phyloP scores from a whole-genome alignment of 768 basidiomycete genomes.

The Antrodiella citrinella region DNA sequence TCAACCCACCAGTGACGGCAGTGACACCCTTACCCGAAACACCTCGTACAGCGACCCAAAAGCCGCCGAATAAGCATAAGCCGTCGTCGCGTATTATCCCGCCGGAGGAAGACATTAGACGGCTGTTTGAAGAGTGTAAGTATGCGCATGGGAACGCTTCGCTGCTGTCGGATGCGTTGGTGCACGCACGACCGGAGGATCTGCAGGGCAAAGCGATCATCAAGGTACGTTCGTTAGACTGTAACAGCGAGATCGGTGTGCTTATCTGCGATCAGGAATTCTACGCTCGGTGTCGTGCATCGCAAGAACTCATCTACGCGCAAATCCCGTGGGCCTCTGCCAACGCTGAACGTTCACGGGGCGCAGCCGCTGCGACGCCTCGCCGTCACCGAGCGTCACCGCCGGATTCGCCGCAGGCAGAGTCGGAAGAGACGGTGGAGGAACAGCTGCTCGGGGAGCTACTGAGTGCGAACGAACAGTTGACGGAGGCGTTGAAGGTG shows the following conservation, averaged over 20 bases:
- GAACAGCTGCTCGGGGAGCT: slow-evolving; percentile 69
- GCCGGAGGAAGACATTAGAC: slow-evolving; percentile 75
- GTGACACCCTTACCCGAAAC: not conserved
- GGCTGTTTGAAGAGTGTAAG: slow-evolving; percentile 79
- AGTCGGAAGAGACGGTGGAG: slow-evolving; percentile 42
- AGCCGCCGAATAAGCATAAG: slow-evolving; percentile 12
- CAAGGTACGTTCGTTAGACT: slow-evolving; percentile 47
- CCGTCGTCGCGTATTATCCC: slow-evolving; percentile 43
- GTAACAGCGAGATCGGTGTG: too few species aligned
- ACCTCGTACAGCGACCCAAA: not conserved
- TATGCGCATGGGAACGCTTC: slow-evolving; percentile 77
- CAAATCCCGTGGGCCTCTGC: slow-evolving; percentile 91
- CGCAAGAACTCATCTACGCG: slow-evolving; percentile 77
- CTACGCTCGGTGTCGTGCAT: slow-evolving; percentile 65
- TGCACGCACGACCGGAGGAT: slow-evolving; percentile 63
- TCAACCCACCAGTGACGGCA: slow-evolving; percentile 47
- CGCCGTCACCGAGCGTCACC: not conserved
- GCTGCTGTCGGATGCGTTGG: slow-evolving; percentile 63
- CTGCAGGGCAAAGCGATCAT: slow-evolving; percentile 56
- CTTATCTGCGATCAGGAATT: slow-evolving; percentile 57
- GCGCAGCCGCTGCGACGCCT: slow-evolving; percentile 6
- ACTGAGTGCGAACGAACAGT: slow-evolving; percentile 64
- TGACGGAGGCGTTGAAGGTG: slow-evolving; percentile 59
- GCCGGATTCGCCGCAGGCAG: not conserved
- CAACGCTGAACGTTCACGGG: slow-evolving; percentile 65